These are phyloP conservation scores for Puccinia triticina DNA, from an alignment of 1,284 basidiomycete species.

Conservation along the genomic window DNA sequence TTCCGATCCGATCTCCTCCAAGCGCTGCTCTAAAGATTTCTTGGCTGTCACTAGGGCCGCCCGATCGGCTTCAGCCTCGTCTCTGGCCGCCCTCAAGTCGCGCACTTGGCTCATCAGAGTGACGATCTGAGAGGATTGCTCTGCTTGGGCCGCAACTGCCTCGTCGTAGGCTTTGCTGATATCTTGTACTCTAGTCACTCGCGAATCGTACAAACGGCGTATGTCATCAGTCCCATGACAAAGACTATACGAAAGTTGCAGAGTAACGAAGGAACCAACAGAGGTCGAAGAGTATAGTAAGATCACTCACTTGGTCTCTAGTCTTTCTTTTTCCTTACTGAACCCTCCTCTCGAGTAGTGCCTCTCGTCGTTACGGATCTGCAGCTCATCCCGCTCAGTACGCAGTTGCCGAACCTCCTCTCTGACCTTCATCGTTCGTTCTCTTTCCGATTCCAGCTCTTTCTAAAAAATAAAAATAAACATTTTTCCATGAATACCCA, in stretches of 20 bases:
- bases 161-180: conserved; percentile 76
- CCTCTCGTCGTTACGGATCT: conserved; percentile 75
- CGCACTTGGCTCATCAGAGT: conserved; percentile 80
- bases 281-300: conserved; percentile 78
- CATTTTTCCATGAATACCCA: neutral
- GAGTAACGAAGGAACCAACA: conserved; percentile 74
- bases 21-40: conserved; percentile 74
- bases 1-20: conserved; percentile 77
- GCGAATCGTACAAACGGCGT: neutral
- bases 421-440: conserved; percentile 47
- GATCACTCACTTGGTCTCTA: conserved; percentile 69
- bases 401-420: conserved; percentile 78
- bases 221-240: neutral
- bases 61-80: conserved; percentile 80
- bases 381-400: conserved; percentile 75
- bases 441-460: conserved; percentile 54
- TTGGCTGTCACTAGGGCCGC: conserved; percentile 77
- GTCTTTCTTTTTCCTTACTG: conserved; percentile 81
- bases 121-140: conserved; percentile 80
- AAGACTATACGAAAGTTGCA: conserved; percentile 67
- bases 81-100: conserved; percentile 75
- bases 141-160: conserved; percentile 71
- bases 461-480: conserved; percentile 49
- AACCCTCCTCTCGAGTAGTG: conserved; percentile 75
- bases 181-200: conserved; percentile 65